Evolutionary conservation across 495 filamentous ascomycete genomes (phyloP), one percentile per base, ranked within the genome.

Genomic region (Lepidopterella palustris): DNA sequence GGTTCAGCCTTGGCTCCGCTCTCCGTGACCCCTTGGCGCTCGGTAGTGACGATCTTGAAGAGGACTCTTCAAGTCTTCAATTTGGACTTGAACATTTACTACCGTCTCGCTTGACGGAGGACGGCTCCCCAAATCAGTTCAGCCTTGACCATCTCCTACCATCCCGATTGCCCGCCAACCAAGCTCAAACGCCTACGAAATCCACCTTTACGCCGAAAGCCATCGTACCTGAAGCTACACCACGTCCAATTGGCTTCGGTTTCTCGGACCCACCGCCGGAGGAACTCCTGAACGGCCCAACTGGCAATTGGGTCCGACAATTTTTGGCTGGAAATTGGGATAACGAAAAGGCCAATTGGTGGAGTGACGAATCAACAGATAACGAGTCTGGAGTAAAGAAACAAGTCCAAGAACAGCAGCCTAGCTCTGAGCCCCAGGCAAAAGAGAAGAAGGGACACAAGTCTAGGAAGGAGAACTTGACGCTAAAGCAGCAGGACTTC

Each of bases 401-500:
- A 18, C 45, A 23, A 9, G 26, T 54, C 4, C 25, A 47, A n/a
- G 47, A 53, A 29, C 28, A 27, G 15, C 23, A 29, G 8, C 23
- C 40, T n/a, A 49, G 18, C 31, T 13, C 40, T 25, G 23, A 18
- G 20, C 15, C 3, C 48, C 51, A 39, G 39, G 20, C 25, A 3
- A 29, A 42, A 50, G 31, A 35, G 18, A 50, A 51, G 50, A 65
- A 66, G 39, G 56, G 64, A 10, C 73, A 75, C 42, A 67, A 55
- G 48, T 35, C 65, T 24, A 58, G 67, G 25, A 62, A 63, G 31
- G 62, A 55, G 47, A 75, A 75, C 53, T 65, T 61, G 45, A 75
- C 72, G 5, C 52, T 75, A 45, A 68, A 66, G 40, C 73, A 70
- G 59, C 63, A 71, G 32, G 64, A 72, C 35, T 74, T 75, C 54